Percentiles rank a stretch among this genome's conserved stretches.
These are phyloP conservation scores for Mucor plumbeus DNA, from an alignment of 371 early-diverging fungal genomes.

Conservation along the genomic window DNA sequence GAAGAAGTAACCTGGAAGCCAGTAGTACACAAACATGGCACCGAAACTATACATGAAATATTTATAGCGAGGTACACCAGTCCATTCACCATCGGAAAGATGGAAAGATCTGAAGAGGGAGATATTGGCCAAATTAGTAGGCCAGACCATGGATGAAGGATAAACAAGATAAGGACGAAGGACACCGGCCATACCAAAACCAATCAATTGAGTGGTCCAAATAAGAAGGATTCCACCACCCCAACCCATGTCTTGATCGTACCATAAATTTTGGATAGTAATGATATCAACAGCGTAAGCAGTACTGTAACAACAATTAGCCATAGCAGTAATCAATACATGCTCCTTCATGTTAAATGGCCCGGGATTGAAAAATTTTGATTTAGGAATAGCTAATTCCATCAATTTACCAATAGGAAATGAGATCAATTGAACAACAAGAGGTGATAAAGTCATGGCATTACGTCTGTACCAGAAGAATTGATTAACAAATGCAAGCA, in stretches of 20 bases:
- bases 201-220: constrained; percentile 77
- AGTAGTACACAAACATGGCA: constrained; percentile 72
- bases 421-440: constrained; percentile 63
- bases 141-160: constrained; percentile 90
- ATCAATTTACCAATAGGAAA: constrained; percentile 71
- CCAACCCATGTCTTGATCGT: constrained; percentile 65
- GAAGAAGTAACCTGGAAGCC: constrained; percentile 81
- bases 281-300: constrained; percentile 81
- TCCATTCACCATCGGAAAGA: constrained; percentile 47
- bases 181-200: constrained; percentile 86
- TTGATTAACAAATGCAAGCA: constrained; percentile 73
- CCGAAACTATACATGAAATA: constrained; percentile 68
- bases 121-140: constrained; percentile 70
- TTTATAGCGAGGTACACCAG: constrained; percentile 58
- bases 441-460: constrained; percentile 49
- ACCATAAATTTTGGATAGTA: constrained; percentile 69
- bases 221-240: constrained; percentile 63
- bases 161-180: constrained; percentile 79
- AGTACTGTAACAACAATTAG: constrained; percentile 56
- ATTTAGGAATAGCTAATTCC: constrained; percentile 60
- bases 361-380: constrained; percentile 76
- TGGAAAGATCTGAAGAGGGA: constrained; percentile 81
- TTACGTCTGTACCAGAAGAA: constrained; percentile 79
- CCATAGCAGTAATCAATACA: constrained; percentile 74
- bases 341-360: constrained; percentile 91